Evolutionary conservation across 805 yeast species (phyloP).

Genomic region (Wickerhamiella bombiphila): DNA sequence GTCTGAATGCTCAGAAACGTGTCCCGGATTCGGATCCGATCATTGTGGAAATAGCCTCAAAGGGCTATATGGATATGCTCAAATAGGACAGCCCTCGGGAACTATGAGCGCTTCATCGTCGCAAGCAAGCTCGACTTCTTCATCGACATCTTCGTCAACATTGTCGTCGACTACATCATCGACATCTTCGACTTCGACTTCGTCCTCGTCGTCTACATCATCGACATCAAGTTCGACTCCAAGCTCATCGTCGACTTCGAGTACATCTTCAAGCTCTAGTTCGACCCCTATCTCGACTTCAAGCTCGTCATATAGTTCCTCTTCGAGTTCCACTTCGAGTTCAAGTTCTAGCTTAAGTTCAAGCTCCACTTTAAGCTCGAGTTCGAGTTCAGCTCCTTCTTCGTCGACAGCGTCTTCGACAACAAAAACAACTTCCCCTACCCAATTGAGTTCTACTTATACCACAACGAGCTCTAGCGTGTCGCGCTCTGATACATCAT

Average conservation of each 20-base stretch:
- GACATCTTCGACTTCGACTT: constrained; percentile 4
- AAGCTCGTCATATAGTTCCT: constrained; percentile 3
- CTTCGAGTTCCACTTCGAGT: neutral
- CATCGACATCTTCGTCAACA: constrained; percentile 11
- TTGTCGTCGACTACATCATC: constrained; percentile 12
- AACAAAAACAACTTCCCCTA: neutral
- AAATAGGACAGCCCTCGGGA: constrained; percentile 25
- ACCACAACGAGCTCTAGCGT: constrained; percentile 3
- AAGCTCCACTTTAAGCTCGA: constrained; percentile 1
- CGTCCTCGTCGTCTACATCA: constrained; percentile 3
- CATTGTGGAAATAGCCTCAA: constrained; percentile 29
- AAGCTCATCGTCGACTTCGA: constrained; percentile 6
- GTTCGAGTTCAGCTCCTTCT: constrained; percentile 4
- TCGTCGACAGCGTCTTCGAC: constrained; percentile 6
- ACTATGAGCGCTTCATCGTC: constrained; percentile 17
- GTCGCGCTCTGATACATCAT: neutral
- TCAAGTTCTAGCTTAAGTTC: neutral
- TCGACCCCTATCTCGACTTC: neutral
- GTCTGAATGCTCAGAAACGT: constrained; percentile 24
- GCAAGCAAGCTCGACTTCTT: constrained; percentile 6
- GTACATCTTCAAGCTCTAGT: constrained; percentile 1
- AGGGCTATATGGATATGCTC: constrained; percentile 41
- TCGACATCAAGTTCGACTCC: constrained; percentile 4
- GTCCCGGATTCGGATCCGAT: constrained; percentile 35
- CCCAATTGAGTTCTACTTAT: neutral